These are phyloP conservation scores for Crithidia bombi DNA, from an alignment of 208 protist genomes.

Conservation along the genomic window DNA sequence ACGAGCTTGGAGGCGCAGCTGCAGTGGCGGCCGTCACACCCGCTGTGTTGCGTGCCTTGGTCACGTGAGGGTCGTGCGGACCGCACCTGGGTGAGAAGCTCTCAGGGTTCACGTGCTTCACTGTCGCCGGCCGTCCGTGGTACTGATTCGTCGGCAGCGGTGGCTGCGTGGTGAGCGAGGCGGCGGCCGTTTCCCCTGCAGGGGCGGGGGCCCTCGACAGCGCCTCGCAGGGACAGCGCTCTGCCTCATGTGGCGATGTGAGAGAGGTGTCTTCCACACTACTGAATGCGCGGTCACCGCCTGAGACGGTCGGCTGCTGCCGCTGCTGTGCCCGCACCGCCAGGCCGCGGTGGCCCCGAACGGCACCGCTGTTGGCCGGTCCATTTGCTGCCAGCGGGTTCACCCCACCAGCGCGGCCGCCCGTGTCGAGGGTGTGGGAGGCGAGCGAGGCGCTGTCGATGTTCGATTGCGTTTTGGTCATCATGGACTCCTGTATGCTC, in stretches of 20 bases:
- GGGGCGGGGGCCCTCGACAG: neutral
- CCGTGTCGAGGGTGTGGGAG: neutral
- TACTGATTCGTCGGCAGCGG: too few species aligned
- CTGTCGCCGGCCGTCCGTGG: neutral
- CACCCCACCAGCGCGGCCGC: neutral
- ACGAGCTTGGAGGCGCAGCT: neutral
- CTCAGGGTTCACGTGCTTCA: neutral
- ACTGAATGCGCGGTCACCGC: neutral
- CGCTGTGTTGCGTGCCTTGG: neutral
- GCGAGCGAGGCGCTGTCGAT: neutral
- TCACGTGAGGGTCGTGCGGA: neutral
- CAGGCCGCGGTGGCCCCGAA: conserved; percentile 6
- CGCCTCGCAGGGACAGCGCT: neutral
- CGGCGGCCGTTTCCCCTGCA: neutral
- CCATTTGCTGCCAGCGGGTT: neutral
- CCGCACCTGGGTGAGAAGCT: neutral
- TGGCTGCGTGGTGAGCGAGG: too few species aligned
- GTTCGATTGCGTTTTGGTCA: neutral
- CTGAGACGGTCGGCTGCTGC: neutral
- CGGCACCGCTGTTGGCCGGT: too few species aligned
- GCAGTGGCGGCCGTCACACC: neutral
- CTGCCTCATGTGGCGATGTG: neutral
- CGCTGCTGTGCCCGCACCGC: conserved; percentile 1
- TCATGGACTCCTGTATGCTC: conserved; percentile 26
- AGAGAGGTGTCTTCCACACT: conserved; percentile 11